A percentile compares a stretch with the other conserved stretches of the same genome.
phyloP scores from a whole-genome alignment of 371 early-diverging fungal genomes.

The Mortierella sp. region DNA sequence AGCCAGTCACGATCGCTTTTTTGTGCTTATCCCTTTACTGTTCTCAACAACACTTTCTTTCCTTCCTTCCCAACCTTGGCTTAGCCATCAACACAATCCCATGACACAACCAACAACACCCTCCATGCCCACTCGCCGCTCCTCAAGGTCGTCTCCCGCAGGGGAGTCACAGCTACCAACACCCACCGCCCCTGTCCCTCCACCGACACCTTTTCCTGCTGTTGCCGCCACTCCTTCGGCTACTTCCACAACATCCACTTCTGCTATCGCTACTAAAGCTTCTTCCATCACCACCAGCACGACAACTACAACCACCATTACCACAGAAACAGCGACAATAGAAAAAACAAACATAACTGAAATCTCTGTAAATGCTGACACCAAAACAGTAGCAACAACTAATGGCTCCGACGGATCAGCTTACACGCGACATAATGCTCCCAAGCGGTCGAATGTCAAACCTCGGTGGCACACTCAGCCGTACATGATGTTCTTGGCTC shows the following conservation, averaged over 20 bases:
- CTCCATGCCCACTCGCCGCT: not conserved
- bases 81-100: not conserved
- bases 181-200: not conserved
- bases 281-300: not conserved
- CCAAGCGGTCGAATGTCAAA: conserved; percentile 48
- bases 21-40: too few relatives aligned
- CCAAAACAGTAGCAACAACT: not conserved
- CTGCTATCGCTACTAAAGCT: not conserved
- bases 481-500: conserved; percentile 84
- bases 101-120: conserved; percentile 1
- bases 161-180: not conserved
- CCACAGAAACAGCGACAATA: not conserved
- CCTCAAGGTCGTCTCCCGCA: conserved; percentile 3
- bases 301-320: not conserved
- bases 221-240: not conserved
- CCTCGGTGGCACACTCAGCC: conserved; percentile 93
- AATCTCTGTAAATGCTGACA: not conserved
- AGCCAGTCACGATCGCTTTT: not conserved
- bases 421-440: conserved; percentile 50
- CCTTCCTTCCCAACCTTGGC: not conserved
- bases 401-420: not conserved
- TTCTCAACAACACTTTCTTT: not conserved
- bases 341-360: not conserved
- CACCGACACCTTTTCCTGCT: not conserved
- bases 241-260: not conserved